phyloP scores from a whole-genome alignment of 2,329 filamentous ascomycete species.

The Xylariaceae sp. region DNA sequence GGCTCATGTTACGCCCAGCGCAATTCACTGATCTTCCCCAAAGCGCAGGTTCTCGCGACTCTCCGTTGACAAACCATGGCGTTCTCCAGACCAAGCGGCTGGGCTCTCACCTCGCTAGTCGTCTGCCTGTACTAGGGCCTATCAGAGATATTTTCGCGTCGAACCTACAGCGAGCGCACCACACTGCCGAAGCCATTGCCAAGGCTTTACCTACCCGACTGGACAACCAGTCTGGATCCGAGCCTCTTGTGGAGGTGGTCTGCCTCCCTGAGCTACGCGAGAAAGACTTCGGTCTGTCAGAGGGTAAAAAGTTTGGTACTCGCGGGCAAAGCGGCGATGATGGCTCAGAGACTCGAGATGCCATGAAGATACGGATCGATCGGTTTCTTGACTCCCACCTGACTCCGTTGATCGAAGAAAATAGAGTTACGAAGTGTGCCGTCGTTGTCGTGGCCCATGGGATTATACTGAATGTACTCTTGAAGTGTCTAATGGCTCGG shows the following conservation, averaged over 20 bases:
- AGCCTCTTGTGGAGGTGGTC: conserved; percentile 28
- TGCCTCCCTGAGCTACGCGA: conserved; percentile 56
- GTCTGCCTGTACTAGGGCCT: conserved; percentile 19
- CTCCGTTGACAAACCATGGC: conserved; percentile 75
- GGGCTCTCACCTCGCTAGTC: conserved; percentile 53
- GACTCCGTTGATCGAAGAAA: conserved; percentile 45
- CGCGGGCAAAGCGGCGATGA: conserved; percentile 35
- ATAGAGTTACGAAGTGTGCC: conserved; percentile 27
- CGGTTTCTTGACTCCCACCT: conserved; percentile 64
- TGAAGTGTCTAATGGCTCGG: conserved; percentile 56
- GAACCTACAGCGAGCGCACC: conserved; percentile 67
- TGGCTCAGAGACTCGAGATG: conserved; percentile 59
- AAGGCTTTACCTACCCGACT: conserved; percentile 41
- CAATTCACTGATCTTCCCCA: conserved; percentile 6
- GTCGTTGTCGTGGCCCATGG: conserved; percentile 78
- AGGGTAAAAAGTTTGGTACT: conserved; percentile 56
- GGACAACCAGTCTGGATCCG: not conserved
- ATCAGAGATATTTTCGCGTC: conserved; percentile 72
- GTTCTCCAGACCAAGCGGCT: conserved; percentile 72
- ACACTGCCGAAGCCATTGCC: conserved; percentile 65
- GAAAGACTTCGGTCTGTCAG: conserved; percentile 68
- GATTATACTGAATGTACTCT: conserved; percentile 68
- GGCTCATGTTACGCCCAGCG: conserved; percentile 1
- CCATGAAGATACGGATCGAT: conserved; percentile 61
- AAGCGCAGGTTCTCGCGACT: conserved; percentile 78